These are phyloP conservation scores for Rosellinia necatrix DNA, from an alignment of 2,329 filamentous ascomycete genomes.

Conservation along the genomic window DNA sequence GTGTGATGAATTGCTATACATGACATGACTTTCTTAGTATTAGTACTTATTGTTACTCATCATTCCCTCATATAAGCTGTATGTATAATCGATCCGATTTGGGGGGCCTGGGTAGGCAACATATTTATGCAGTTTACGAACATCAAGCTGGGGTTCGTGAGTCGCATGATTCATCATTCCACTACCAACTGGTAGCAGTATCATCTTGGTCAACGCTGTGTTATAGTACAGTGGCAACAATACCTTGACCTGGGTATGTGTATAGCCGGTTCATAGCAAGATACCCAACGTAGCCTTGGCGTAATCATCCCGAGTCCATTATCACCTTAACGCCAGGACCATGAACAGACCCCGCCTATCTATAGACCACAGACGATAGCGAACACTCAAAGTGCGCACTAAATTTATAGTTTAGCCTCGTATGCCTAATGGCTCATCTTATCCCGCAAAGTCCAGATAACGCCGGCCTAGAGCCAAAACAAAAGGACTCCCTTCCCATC, in stretches of 20 bases:
- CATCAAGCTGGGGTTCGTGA: background rate
- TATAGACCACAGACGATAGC: background rate
- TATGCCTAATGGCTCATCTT: constrained; percentile 1
- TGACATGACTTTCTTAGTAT: too few species aligned
- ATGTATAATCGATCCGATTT: too few species aligned
- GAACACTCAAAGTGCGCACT: constrained; percentile 4
- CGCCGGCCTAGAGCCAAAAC: constrained; percentile 3
- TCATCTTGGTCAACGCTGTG: constrained; percentile 10
- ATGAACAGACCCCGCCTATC: background rate
- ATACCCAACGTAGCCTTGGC: background rate
- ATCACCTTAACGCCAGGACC: constrained; percentile 9
- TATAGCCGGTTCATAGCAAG: background rate
- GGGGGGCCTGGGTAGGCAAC: too few species aligned
- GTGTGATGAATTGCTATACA: too few species aligned
- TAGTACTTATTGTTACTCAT: too few species aligned
- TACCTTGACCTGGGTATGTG: background rate
- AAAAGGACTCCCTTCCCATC: constrained; percentile 7
- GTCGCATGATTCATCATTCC: constrained; percentile 11
- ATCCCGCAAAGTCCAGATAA: constrained; percentile 6
- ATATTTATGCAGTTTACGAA: too few species aligned
- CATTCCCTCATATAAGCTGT: too few species aligned
- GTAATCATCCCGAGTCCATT: background rate
- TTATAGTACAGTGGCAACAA: background rate
- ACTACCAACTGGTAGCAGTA: background rate
- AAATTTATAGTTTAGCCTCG: background rate